Conservation (phyloP, 768 basidiomycete species). For the Antrodiella citrinella region DNA sequence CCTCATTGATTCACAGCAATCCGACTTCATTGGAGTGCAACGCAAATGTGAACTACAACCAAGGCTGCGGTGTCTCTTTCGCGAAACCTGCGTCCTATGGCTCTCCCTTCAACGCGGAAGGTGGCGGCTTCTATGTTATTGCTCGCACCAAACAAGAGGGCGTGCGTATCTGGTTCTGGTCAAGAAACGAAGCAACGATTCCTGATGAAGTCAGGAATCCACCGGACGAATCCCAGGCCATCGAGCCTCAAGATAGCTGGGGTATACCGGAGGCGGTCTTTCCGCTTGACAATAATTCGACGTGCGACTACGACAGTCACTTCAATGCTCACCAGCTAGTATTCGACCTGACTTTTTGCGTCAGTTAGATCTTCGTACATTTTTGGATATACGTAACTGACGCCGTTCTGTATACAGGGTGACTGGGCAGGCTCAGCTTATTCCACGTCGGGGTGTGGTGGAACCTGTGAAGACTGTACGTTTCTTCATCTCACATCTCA, state of each 20-base stretch:
- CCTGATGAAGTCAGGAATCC: conserved; percentile 30
- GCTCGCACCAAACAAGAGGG: conserved; percentile 31
- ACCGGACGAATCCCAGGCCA: conserved; percentile 5
- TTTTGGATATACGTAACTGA: too few species aligned
- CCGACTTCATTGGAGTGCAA: conserved; percentile 41
- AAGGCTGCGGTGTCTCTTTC: conserved; percentile 52
- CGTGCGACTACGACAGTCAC: conserved; percentile 44
- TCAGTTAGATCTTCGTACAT: too few species aligned
- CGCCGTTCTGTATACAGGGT: conserved; percentile 36
- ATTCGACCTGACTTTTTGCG: conserved; percentile 58
- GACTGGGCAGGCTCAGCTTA: conserved; percentile 46
- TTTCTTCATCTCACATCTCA: conserved; percentile 1
- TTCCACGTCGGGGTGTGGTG: conserved; percentile 32
- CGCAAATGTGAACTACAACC: conserved; percentile 40
- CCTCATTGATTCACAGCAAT: conserved; percentile 21
- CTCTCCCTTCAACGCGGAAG: conserved; percentile 35
- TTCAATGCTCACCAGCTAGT: conserved; percentile 47
- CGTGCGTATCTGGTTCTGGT: conserved; percentile 58
- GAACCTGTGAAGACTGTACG: conserved; percentile 41
- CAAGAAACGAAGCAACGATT: conserved; percentile 34
- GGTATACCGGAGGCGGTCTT: conserved; percentile 42
- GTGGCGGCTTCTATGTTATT: conserved; percentile 59
- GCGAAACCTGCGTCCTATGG: conserved; percentile 36
- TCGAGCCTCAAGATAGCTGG: conserved; percentile 26
- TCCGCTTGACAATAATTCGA: conserved; percentile 27